Evolutionary conservation across 495 filamentous ascomycete species (phyloP), one percentile per base, ranked within the genome.

Genomic region (Aspergillus conjunctus): DNA sequence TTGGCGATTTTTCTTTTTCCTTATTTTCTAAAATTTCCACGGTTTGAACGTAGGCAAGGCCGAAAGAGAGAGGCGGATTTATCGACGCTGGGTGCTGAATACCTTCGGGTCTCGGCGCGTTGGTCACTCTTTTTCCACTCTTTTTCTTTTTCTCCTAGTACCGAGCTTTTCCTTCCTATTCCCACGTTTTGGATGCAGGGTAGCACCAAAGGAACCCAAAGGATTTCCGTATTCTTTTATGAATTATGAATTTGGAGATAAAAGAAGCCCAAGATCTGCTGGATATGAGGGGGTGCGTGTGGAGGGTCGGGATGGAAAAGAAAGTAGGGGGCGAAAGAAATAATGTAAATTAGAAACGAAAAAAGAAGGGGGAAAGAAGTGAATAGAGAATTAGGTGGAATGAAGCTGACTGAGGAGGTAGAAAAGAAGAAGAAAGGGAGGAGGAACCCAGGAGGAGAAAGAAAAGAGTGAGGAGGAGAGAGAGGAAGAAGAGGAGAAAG

Each of bases 361-460:
- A 56, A 60, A 65, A 64, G 55, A 60, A 52, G 39, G 58, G 65
- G 61, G 62, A 61, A 68, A 71, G 65, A 64, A 72, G 61, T 37
- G 66, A 65, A 67, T 66, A 61, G 64, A 67, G 34, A 62, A 70
- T 62, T 51, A 66, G 44, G 58, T 51, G 65, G 66, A 64, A 62
- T 54, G 65, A 60, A 63, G 58, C 52, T 64, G 64, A 62, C 51
- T 56, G 68, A 58, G 68, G 63, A 61, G 62, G 57, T 61, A 44
- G 34, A 51, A 59, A 55, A 52, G 49, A 54, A 61, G 34, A 51
- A 54, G 55, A 59, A 58, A 59, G 56, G 53, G 56, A 60, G 56
- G 58, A 43, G 34, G 34, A 54, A 50, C 46, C 43, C 63, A 66
- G 55, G 63, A 64, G 64, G 62, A 54, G 64, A 54, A 61, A 58